Conservation (phyloP, 345 rosid species). For the Lepidium africanum region DNA sequence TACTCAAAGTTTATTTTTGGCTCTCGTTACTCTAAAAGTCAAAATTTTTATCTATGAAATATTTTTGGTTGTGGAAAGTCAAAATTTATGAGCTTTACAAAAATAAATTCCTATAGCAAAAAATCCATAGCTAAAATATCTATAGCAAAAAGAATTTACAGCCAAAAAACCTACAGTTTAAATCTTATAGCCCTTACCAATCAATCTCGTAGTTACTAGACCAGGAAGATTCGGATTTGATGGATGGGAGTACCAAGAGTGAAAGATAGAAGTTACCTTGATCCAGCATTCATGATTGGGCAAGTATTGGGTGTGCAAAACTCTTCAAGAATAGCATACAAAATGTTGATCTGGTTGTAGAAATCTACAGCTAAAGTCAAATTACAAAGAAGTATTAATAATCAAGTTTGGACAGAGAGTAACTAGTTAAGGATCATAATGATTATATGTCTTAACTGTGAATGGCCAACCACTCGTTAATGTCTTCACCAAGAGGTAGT, state of each 20-base stretch:
- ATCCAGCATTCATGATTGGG: slow-evolving; percentile 90
- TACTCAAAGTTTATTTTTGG: too few relatives aligned
- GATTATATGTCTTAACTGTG: slow-evolving; percentile 46
- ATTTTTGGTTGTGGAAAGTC: too few relatives aligned
- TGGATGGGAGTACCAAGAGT: not conserved
- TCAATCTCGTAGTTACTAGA: too few relatives aligned
- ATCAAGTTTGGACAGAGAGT: not conserved
- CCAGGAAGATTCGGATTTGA: not conserved
- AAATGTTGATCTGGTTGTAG: slow-evolving; percentile 76
- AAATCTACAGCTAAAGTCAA: slow-evolving; percentile 68
- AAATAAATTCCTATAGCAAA: too few relatives aligned
- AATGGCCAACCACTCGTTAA: slow-evolving; percentile 87
- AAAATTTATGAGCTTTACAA: too few relatives aligned
- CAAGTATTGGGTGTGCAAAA: slow-evolving; percentile 79
- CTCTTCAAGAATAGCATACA: slow-evolving; percentile 76
- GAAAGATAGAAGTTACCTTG: slow-evolving; percentile 43
- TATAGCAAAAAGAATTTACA: too few relatives aligned
- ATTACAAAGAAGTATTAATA: not conserved
- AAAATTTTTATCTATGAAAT: too few relatives aligned
- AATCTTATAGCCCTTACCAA: too few relatives aligned
- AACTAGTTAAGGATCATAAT: not conserved
- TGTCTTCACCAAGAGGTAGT: slow-evolving; percentile 87
- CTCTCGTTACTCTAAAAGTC: too few relatives aligned
- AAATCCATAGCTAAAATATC: too few relatives aligned
- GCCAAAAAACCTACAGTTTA: too few relatives aligned